Percentiles rank a stretch among this genome's conserved stretches.
Conservation (phyloP, 2,329 filamentous ascomycete species). For the Colletotrichum australisinense region DNA sequence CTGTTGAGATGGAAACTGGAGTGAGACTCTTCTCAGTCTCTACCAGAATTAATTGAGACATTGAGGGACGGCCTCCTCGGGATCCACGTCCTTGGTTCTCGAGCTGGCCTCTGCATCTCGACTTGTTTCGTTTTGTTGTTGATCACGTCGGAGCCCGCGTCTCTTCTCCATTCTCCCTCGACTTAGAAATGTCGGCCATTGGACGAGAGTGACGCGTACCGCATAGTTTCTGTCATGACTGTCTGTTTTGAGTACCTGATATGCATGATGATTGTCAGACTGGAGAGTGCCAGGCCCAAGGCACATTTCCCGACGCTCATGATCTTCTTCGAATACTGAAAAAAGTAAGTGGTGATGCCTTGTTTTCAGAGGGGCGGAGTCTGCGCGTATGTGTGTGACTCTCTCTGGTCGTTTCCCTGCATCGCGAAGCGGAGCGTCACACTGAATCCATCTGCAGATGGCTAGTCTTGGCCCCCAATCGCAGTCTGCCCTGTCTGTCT, state of each 20-base stretch:
- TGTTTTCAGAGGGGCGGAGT: constrained; percentile 21
- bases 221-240: background rate
- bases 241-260: background rate
- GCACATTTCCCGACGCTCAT: background rate
- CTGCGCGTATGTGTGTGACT: constrained; percentile 3
- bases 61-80: background rate
- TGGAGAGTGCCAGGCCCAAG: background rate
- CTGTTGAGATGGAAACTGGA: background rate
- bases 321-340: background rate
- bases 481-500: background rate
- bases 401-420: constrained; percentile 1
- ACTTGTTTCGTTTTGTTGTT: background rate
- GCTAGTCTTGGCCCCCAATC: constrained; percentile 5
- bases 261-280: constrained; percentile 1
- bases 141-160: background rate
- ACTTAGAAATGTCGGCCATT: background rate
- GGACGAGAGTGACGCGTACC: background rate
- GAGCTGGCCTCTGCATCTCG: background rate
- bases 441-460: background rate
- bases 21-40: background rate
- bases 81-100: background rate
- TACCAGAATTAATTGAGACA: background rate
- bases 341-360: background rate
- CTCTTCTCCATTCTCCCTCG: background rate
- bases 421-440: constrained; percentile 24